Evolutionary conservation across 306 rosid genomes (phyloP).

Genomic region (Gastrolobium bilobum): DNA sequence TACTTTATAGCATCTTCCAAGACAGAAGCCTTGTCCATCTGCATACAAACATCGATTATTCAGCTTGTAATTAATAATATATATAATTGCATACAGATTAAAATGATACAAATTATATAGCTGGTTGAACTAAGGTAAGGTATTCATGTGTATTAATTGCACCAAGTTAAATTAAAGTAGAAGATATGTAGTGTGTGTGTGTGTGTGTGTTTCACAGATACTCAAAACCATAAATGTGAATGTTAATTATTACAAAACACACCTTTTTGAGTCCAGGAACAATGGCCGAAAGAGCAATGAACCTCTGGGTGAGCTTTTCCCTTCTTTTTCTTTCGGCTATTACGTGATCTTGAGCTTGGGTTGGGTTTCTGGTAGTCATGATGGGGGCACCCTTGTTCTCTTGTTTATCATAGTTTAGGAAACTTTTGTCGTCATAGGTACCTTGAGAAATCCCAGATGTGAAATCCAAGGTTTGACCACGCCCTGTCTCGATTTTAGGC

Average conservation of each 20-base stretch:
- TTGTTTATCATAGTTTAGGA: slow-evolving; percentile 27
- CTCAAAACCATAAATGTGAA: no score
- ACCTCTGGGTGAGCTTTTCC: slow-evolving; percentile 90
- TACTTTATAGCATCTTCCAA: slow-evolving; percentile 79
- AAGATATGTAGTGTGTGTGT: neutral
- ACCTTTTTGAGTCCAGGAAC: slow-evolving; percentile 95
- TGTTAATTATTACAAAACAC: neutral
- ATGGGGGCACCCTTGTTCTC: slow-evolving; percentile 45
- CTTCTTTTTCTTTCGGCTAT: slow-evolving; percentile 86
- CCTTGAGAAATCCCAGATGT: slow-evolving; percentile 45
- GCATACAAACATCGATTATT: slow-evolving; percentile 41
- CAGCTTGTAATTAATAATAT: neutral
- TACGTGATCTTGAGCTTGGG: slow-evolving; percentile 79
- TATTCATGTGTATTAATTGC: neutral
- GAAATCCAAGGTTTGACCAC: slow-evolving; percentile 46
- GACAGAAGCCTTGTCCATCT: slow-evolving; percentile 95
- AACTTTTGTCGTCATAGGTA: slow-evolving; percentile 37
- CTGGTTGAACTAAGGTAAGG: neutral
- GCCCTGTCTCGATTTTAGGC: slow-evolving; percentile 55
- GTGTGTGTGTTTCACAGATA: no score
- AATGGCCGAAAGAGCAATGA: slow-evolving; percentile 82
- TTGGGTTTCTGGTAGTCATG: slow-evolving; percentile 1
- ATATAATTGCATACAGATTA: neutral
- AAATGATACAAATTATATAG: neutral
- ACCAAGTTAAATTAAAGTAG: neutral